Conservation (phyloP, 176 grass and related monocot species). For the Oryza australiensis region DNA sequence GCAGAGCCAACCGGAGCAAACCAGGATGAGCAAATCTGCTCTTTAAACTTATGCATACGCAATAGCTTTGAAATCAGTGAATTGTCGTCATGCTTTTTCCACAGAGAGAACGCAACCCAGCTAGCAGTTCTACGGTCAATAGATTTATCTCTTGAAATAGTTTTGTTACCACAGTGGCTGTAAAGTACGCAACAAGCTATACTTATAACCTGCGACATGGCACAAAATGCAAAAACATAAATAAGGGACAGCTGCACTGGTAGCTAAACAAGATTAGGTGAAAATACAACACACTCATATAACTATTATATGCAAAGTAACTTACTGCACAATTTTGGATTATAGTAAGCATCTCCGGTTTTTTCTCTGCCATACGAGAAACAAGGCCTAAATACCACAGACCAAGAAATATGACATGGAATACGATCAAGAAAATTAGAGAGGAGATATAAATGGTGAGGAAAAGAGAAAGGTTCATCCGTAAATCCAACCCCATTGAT, state of each 20-base stretch:
- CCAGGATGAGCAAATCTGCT: constrained; percentile 96
- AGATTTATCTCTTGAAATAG: constrained; percentile 70
- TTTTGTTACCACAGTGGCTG: constrained; percentile 90
- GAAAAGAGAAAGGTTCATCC: constrained; percentile 97
- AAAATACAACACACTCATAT: background rate
- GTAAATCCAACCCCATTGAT: constrained; percentile 96
- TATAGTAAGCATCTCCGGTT: constrained; percentile 85
- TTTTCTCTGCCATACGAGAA: constrained; percentile 82
- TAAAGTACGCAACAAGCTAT: constrained; percentile 98
- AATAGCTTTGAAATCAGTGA: constrained; percentile 55
- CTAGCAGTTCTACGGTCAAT: constrained; percentile 75
- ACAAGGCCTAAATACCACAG: constrained; percentile 96
- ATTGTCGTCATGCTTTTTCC: constrained; percentile 87
- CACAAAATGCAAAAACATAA: constrained; percentile 9
- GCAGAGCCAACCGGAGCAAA: constrained; percentile 95
- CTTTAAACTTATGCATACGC: constrained; percentile 90
- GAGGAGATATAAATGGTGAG: constrained; percentile 86
- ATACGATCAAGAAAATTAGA: constrained; percentile 82
- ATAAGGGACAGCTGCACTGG: background rate
- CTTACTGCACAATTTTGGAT: constrained; percentile 96
- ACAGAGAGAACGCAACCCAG: constrained; percentile 75
- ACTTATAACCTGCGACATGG: constrained; percentile 81
- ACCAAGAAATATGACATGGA: constrained; percentile 93
- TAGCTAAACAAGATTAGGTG: constrained; percentile 27
- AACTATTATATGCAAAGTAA: constrained; percentile 18